Percentiles rank a stretch among this genome's conserved stretches.
Evolutionary conservation across 768 basidiomycete species (phyloP).

Genomic region (Boletus fagicola): DNA sequence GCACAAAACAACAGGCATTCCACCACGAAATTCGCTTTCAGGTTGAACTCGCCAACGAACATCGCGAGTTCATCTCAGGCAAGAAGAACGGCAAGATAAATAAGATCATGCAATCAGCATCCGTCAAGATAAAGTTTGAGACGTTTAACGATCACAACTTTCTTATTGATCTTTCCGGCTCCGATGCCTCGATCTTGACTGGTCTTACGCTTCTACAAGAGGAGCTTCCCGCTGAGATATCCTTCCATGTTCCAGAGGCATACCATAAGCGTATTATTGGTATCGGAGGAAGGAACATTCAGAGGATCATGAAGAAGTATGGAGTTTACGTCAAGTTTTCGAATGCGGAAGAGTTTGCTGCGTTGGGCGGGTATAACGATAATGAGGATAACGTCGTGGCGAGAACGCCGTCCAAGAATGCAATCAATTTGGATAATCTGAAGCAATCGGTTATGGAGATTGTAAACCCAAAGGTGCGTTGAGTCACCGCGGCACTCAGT

Average conservation of each 20-base stretch:
- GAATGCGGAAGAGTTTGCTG: constrained; percentile 95
- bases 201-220: constrained; percentile 90
- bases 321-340: constrained; percentile 99
- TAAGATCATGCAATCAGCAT: constrained; percentile 98
- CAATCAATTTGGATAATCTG: constrained; percentile 89
- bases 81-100: constrained; percentile 99
- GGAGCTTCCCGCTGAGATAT: constrained; percentile 97
- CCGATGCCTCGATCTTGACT: constrained; percentile 79
- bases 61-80: constrained; percentile 96
- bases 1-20: constrained; percentile 56
- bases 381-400: constrained; percentile 99
- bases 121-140: constrained; percentile 98
- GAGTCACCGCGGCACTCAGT: background rate
- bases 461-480: constrained; percentile 86
- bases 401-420: constrained; percentile 97
- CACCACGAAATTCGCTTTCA: constrained; percentile 98
- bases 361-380: constrained; percentile 91
- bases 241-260: constrained; percentile 96
- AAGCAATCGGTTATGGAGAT: constrained; percentile 97
- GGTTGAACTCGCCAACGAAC: constrained; percentile 96
- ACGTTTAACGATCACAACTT: constrained; percentile 97
- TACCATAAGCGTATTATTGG: constrained; percentile 99
- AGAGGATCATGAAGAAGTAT: constrained; percentile 99
- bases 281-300: constrained; percentile 95
- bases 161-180: constrained; percentile 86